Evolutionary conservation across 306 rosid species (phyloP).

Genomic region (Inga laurina): DNA sequence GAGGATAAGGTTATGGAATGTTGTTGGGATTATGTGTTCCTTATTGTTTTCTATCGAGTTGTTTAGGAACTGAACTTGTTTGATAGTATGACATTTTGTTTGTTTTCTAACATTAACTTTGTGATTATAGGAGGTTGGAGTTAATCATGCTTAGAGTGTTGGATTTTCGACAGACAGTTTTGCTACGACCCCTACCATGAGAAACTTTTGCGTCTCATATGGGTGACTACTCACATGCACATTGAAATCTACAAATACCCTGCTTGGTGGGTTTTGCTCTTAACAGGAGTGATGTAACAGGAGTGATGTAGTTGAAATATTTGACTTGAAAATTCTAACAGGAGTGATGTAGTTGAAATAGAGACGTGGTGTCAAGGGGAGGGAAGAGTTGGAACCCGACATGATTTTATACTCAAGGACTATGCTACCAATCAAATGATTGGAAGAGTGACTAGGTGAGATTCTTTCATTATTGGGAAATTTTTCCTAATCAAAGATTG

Average conservation of each 20-base stretch:
- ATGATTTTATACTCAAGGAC: too few species aligned
- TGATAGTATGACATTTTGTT: neutral
- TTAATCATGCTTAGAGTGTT: slow-evolving; percentile 95
- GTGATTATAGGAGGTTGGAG: slow-evolving; percentile 83
- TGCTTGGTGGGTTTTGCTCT: slow-evolving; percentile 66
- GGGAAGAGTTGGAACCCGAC: too few species aligned
- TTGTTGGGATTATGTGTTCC: neutral
- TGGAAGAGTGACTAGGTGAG: too few species aligned
- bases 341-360: slow-evolving; percentile 71
- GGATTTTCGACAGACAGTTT: slow-evolving; percentile 95
- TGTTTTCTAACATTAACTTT: slow-evolving; percentile 6
- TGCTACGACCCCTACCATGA: slow-evolving; percentile 95
- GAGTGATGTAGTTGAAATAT: too few species aligned
- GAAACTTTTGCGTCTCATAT: slow-evolving; percentile 89
- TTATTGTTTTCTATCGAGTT: neutral
- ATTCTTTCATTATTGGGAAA: too few species aligned
- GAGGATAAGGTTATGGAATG: slow-evolving; percentile 16
- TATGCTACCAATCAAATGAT: too few species aligned
- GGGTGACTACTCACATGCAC: slow-evolving; percentile 99
- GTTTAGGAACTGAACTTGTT: neutral
- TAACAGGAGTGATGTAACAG: too few species aligned
- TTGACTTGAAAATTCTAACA: slow-evolving; percentile 37
- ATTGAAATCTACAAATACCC: slow-evolving; percentile 96
- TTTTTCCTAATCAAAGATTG: too few species aligned
- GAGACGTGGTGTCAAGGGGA: too few species aligned